Evolutionary conservation across 1,139 yeast species (phyloP).

Genomic region (Pichia sp.): DNA sequence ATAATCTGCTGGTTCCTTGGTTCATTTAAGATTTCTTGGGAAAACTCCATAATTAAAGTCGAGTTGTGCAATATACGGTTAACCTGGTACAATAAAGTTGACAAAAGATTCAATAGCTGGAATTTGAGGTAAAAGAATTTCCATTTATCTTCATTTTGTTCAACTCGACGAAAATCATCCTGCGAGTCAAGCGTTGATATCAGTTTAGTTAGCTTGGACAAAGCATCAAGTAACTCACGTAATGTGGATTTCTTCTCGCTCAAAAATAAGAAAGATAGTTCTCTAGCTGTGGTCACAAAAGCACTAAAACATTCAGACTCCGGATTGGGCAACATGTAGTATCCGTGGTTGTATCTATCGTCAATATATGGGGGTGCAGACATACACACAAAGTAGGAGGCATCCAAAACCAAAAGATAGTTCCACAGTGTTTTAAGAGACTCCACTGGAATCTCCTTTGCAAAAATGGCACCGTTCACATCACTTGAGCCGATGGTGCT

Average conservation of each 20-base stretch:
- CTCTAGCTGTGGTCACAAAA: slow-evolving; percentile 2
- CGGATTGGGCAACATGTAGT: slow-evolving; percentile 3
- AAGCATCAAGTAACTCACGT: background rate
- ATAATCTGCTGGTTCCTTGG: background rate
- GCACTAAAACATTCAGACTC: background rate
- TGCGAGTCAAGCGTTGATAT: slow-evolving; percentile 4
- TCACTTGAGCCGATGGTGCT: background rate
- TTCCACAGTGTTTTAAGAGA: slow-evolving; percentile 19
- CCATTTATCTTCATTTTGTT: slow-evolving; percentile 14
- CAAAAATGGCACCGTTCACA: slow-evolving; percentile 6
- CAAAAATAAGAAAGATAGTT: slow-evolving; percentile 2
- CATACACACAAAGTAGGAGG: slow-evolving; percentile 6
- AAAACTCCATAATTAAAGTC: background rate
- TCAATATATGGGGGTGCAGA: slow-evolving; percentile 12
- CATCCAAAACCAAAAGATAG: slow-evolving; percentile 13
- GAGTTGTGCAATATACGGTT: background rate
- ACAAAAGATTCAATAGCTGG: slow-evolving; percentile 5
- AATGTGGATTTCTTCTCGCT: background rate
- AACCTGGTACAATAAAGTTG: background rate
- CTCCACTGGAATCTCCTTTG: slow-evolving; percentile 8
- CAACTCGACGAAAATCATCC: slow-evolving; percentile 3
- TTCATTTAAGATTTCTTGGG: background rate
- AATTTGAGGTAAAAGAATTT: slow-evolving; percentile 6
- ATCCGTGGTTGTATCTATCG: slow-evolving; percentile 15
- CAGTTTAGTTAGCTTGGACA: background rate